A percentile compares a stretch with the other conserved stretches of the same genome.
Evolutionary conservation across 345 rosid genomes (phyloP).

Genomic region (Streptanthus diversifolius): DNA sequence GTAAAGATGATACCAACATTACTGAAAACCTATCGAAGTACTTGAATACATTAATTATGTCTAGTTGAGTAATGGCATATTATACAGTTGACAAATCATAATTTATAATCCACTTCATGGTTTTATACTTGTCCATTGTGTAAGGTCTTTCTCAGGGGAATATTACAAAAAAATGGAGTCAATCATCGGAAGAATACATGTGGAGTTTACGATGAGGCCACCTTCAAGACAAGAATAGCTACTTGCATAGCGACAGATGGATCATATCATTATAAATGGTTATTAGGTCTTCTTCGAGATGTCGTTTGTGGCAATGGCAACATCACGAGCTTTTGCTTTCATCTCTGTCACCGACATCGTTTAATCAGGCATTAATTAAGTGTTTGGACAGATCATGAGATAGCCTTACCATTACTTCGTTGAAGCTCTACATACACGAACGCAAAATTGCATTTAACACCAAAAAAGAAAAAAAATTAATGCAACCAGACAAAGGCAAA

Average conservation of each 20-base stretch:
- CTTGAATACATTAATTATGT: too few relatives aligned
- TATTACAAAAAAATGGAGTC: background rate
- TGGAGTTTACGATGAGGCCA: slow-evolving; percentile 15
- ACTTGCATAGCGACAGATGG: slow-evolving; percentile 11
- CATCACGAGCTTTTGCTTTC: slow-evolving; percentile 31
- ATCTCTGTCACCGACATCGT: slow-evolving; percentile 27
- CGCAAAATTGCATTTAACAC: background rate
- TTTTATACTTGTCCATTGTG: background rate
- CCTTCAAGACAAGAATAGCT: slow-evolving; percentile 18
- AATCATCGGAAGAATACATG: slow-evolving; percentile 19
- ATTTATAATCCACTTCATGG: background rate
- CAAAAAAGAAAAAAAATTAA: background rate
- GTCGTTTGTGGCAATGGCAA: slow-evolving; percentile 21
- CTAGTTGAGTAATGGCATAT: background rate
- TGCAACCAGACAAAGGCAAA: background rate
- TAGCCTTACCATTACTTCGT: background rate
- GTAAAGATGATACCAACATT: too few relatives aligned
- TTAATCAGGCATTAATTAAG: background rate
- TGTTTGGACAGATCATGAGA: background rate
- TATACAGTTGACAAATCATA: slow-evolving; percentile 2
- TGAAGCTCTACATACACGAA: background rate
- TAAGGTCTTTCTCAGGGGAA: slow-evolving; percentile 11
- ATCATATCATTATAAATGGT: slow-evolving; percentile 25
- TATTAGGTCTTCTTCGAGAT: slow-evolving; percentile 27
- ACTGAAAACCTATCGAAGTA: too few relatives aligned